phyloP scores from a whole-genome alignment of 805 yeast species.

The Ogataea trehaloabstinens region DNA sequence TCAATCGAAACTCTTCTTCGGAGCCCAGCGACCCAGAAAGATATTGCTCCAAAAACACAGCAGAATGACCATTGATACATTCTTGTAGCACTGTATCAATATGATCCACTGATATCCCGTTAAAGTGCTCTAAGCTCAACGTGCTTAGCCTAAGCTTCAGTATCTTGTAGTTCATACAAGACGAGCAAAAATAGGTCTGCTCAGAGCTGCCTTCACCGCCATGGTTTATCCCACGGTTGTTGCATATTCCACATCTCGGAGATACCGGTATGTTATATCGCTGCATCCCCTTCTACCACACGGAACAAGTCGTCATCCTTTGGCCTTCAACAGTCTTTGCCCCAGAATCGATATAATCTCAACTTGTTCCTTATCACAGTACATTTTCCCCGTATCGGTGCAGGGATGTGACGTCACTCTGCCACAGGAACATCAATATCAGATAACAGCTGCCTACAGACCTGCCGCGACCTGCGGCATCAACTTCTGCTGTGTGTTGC shows the following conservation, averaged over 20 bases:
- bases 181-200: slow-evolving; percentile 20
- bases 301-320: too few species aligned
- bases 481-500: too few species aligned
- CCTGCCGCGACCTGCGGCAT: too few species aligned
- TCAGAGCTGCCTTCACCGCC: slow-evolving; percentile 4
- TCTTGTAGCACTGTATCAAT: slow-evolving; percentile 23
- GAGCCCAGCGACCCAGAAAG: slow-evolving; percentile 5
- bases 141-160: slow-evolving; percentile 23
- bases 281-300: too few species aligned
- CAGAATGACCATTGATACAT: slow-evolving; percentile 26
- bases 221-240: slow-evolving; percentile 2
- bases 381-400: too few species aligned
- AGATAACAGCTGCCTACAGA: too few species aligned
- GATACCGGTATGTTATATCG: background rate
- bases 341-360: too few species aligned
- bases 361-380: too few species aligned
- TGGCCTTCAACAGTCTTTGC: too few species aligned
- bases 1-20: slow-evolving; percentile 2
- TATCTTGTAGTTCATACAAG: slow-evolving; percentile 27
- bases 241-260: slow-evolving; percentile 21
- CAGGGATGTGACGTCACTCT: too few species aligned
- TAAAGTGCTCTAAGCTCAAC: slow-evolving; percentile 19
- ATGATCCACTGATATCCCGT: slow-evolving; percentile 17
- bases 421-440: too few species aligned
- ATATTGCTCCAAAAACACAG: slow-evolving; percentile 15